Evolutionary conservation across 208 protist species (phyloP), one percentile per base, ranked within the genome.

Genomic region (Wallacemonas sp.): DNA sequence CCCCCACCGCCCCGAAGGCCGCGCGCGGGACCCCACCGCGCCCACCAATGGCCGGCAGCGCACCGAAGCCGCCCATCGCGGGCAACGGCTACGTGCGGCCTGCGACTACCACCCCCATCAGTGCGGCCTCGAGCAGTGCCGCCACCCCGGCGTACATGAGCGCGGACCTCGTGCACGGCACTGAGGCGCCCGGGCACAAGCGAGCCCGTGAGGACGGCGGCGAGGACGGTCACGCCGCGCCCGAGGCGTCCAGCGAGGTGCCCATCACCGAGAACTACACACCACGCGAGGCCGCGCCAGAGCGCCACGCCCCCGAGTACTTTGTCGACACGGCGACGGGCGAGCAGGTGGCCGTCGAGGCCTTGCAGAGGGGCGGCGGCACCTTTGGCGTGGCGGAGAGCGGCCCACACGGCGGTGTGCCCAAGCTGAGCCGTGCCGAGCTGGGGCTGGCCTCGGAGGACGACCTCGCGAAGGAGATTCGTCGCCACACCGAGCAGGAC

Each of bases 61-160:
- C 57, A 32, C 57, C 33, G 57, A 45, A 28, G 26, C 57, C 33
- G 14, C 39, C 41, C 16, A 49, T 63, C n/a, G 57, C 33, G 2
- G 57, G 39, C 8, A 45, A 63, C 33, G 57, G 57, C 57, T 49
- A 33, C 25, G 57, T 48, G 22, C 33, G 20, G 14, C 52, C 52
- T 7, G 29, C 25, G 18, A 48, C 44, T 23, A 4, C 44, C n/a
- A n/a, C n/a, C n/a, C n/a, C n/a, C n/a, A n/a, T n/a, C n/a, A n/a
- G n/a, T n/a, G n/a, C n/a, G n/a, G n/a, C n/a, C n/a, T n/a, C n/a
- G n/a, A n/a, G n/a, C n/a, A n/a, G n/a, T n/a, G n/a, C n/a, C n/a
- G n/a, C n/a, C n/a, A n/a, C n/a, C n/a, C n/a, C n/a, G 3, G 77
- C 79, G n/a, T 92, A 82, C 61, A 89, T 95, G 68, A 95, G 86